Base-by-base conservation (phyloP, 2,329 filamentous ascomycete genomes). In the Elsinoe necatrix region DNA sequence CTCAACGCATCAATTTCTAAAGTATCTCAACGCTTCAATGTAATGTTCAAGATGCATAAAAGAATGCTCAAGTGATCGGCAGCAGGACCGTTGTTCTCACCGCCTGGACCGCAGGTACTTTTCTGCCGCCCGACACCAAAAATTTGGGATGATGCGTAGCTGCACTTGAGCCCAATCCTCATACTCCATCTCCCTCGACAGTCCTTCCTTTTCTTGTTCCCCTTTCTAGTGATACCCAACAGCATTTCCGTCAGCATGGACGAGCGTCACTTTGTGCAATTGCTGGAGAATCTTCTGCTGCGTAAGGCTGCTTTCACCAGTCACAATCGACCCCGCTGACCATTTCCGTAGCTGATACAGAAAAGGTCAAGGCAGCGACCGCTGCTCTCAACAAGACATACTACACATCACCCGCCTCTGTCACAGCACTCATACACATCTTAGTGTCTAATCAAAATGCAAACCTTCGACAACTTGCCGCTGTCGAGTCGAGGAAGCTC, bases 381-480 rank as follows among this genome's bases (percentile, higher is more conserved):
- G 83, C 87, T 58, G 84, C 90, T 66, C 83, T 97, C 59, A 91
- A 95, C 74, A 93, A 95, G 73, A 88, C 87, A 74, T 97, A 89
- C 79, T 97, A 95, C 77, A 85, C 83, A 66, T 82, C 89, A 64
- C 86, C 92, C 37, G 82, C 90, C 66, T 89, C 89, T 14, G 83
- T 97, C 58, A 80, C 92, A 57, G 83, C 88, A 66, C 85, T 97
- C 61, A 82, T 97, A 64, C 89, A 96, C 74, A 84, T 96, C 67
- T 80, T 95, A 64, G 86, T 89, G 65, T 88, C 86, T 58, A 86
- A 95, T 72, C 77, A 84, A 59, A 76, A 79, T 67, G 71, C 80
- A 47, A 81, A 84, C 63, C 79, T 96, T 57, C 86, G 90, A 67
- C 93, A 97, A 78, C 81, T 95, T 63, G 90, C 93, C 55, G 88